phyloP scores from a whole-genome alignment of 225 moss, liverwort and hornwort species.

The Polytrichum formosum region DNA sequence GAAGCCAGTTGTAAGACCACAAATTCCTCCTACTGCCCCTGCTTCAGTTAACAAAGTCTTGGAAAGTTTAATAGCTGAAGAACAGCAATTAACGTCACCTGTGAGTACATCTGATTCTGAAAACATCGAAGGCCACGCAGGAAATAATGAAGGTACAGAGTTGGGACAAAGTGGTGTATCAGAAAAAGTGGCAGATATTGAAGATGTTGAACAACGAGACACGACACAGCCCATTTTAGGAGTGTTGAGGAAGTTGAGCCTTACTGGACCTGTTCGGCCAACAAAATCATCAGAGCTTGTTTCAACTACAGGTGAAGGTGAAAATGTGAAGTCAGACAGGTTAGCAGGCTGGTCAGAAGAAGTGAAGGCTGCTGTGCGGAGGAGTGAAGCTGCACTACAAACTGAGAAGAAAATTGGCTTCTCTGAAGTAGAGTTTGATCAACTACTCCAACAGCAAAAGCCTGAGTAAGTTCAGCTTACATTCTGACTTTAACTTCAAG shows the following conservation, averaged over 20 bases:
- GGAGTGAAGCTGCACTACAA: slow-evolving; percentile 48
- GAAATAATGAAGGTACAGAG: slow-evolving; percentile 8
- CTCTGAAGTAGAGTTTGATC: slow-evolving; percentile 38
- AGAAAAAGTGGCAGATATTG: not conserved
- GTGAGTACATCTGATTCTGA: slow-evolving; percentile 4
- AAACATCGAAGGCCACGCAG: slow-evolving; percentile 7
- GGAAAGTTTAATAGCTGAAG: not conserved
- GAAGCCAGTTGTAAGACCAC: not conserved
- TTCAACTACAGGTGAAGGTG: slow-evolving; percentile 8
- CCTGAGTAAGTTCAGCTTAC: slow-evolving; percentile 24
- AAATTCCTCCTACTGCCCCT: not conserved
- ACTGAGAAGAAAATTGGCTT: slow-evolving; percentile 3
- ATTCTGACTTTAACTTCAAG: not conserved
- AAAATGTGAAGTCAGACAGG: slow-evolving; percentile 23
- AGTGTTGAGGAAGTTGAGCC: slow-evolving; percentile 45
- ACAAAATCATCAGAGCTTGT: slow-evolving; percentile 24
- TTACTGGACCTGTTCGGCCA: slow-evolving; percentile 27
- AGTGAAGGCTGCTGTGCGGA: slow-evolving; percentile 45
- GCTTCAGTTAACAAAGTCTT: not conserved
- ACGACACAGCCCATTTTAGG: slow-evolving; percentile 31
- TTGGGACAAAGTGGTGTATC: slow-evolving; percentile 1
- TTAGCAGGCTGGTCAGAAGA: slow-evolving; percentile 58
- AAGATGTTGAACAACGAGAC: slow-evolving; percentile 12
- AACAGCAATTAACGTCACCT: not conserved
- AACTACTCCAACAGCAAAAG: slow-evolving; percentile 36